Evolutionary conservation across 2,329 filamentous ascomycete genomes (phyloP).

Genomic region (Ophiosphaerella korrae): DNA sequence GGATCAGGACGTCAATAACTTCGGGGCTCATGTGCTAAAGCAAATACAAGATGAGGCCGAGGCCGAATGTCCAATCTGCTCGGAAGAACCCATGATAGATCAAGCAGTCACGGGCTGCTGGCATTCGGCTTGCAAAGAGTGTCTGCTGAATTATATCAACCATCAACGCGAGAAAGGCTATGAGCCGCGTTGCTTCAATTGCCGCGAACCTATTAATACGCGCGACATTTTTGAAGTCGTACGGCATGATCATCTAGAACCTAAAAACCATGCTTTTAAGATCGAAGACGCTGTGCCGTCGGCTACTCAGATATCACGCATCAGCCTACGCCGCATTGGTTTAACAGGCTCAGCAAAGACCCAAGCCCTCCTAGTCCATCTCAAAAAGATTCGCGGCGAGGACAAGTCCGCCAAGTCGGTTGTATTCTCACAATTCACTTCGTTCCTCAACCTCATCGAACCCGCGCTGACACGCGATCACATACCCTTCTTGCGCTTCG

Average conservation of each 20-base stretch:
- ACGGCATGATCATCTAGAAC: slow-evolving; percentile 68
- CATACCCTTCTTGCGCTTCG: slow-evolving; percentile 83
- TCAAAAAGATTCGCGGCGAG: slow-evolving; percentile 70
- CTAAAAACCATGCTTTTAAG: slow-evolving; percentile 46
- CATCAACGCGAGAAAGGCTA: slow-evolving; percentile 80
- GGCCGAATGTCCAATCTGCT: slow-evolving; percentile 91
- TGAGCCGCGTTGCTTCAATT: slow-evolving; percentile 85
- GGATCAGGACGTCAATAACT: slow-evolving; percentile 69
- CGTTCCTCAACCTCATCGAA: slow-evolving; percentile 89
- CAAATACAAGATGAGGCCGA: slow-evolving; percentile 90
- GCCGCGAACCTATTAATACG: slow-evolving; percentile 78
- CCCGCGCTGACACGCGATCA: slow-evolving; percentile 74
- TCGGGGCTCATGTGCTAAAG: slow-evolving; percentile 83
- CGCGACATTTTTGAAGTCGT: slow-evolving; percentile 93
- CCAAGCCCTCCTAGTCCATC: slow-evolving; percentile 74
- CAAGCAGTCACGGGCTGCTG: slow-evolving; percentile 95
- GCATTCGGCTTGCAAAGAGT: slow-evolving; percentile 96
- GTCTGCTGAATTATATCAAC: slow-evolving; percentile 85
- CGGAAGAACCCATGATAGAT: slow-evolving; percentile 93
- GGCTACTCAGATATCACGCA: slow-evolving; percentile 50
- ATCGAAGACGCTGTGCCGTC: slow-evolving; percentile 30
- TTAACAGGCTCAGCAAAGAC: slow-evolving; percentile 86
- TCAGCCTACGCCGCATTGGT: slow-evolving; percentile 66
- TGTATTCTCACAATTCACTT: slow-evolving; percentile 96
- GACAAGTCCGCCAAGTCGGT: slow-evolving; percentile 81